Conservation (phyloP, 2,329 filamentous ascomycete genomes). For the Eutypella sp. region DNA sequence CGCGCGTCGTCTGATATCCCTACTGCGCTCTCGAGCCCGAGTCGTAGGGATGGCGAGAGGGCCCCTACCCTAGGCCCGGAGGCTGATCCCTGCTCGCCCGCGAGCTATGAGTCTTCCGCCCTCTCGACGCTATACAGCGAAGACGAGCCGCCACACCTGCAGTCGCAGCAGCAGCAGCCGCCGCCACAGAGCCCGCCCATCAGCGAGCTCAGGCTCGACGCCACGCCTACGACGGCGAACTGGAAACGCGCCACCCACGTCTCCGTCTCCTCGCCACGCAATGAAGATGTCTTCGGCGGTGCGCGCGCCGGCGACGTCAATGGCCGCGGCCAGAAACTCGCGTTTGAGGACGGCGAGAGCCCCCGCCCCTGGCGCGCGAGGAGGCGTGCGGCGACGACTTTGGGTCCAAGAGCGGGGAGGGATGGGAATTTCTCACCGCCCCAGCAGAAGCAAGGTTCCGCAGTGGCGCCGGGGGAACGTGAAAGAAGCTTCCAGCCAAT, state of each 20-base stretch:
- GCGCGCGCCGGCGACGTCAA: neutral
- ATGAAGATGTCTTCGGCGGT: no score
- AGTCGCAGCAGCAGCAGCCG: neutral
- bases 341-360: slow-evolving; percentile 7
- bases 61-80: slow-evolving; percentile 7
- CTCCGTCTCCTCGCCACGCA: no score
- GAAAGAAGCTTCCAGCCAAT: no score
- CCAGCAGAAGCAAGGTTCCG: neutral
- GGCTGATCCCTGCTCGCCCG: slow-evolving; percentile 16
- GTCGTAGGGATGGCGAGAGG: slow-evolving; percentile 27
- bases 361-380: slow-evolving; percentile 9
- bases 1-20: slow-evolving; percentile 26
- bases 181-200: slow-evolving; percentile 10
- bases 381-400: neutral
- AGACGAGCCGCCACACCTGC: slow-evolving; percentile 34
- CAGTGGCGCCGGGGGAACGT: no score
- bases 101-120: slow-evolving; percentile 46
- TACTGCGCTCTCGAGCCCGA: slow-evolving; percentile 41
- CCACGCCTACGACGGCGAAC: slow-evolving; percentile 3
- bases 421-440: neutral
- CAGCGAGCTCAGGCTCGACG: slow-evolving; percentile 6
- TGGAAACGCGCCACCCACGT: slow-evolving; percentile 3
- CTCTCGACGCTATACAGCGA: slow-evolving; percentile 54
- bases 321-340: slow-evolving; percentile 3
- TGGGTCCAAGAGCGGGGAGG: no score